These are phyloP conservation scores for Circinella umbellata DNA, from an alignment of 371 early-diverging fungal species.

Conservation along the genomic window DNA sequence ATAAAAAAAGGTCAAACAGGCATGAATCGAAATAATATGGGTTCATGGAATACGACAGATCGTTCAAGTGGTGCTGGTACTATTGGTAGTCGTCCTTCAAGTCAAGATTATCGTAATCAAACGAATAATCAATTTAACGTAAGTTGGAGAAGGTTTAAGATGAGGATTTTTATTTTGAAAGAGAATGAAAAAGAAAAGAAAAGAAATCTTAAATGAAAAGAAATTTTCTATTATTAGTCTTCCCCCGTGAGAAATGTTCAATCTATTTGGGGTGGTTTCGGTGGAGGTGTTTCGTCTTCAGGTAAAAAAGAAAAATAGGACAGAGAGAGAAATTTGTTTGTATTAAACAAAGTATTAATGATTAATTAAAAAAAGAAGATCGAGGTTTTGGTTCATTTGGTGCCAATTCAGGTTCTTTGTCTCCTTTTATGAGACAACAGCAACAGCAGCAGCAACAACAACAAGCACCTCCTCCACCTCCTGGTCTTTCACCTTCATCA, in stretches of 20 bases:
- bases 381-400: slow-evolving; percentile 24
- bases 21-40: not conserved
- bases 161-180: too few relatives aligned
- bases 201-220: too few relatives aligned
- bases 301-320: slow-evolving; percentile 25
- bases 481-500: slow-evolving; percentile 30
- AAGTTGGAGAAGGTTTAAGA: too few relatives aligned
- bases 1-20: not conserved
- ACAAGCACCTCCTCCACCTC: slow-evolving; percentile 31
- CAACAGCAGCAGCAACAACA: slow-evolving; percentile 26
- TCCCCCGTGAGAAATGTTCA: slow-evolving; percentile 75
- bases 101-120: not conserved
- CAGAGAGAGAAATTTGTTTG: too few relatives aligned
- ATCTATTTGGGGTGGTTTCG: slow-evolving; percentile 54
- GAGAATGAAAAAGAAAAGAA: too few relatives aligned
- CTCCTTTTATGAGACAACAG: slow-evolving; percentile 17
- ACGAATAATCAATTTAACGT: slow-evolving; percentile 9
- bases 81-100: slow-evolving; percentile 16
- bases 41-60: slow-evolving; percentile 5
- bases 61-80: slow-evolving; percentile 4
- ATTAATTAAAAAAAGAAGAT: slow-evolving; percentile 16
- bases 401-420: slow-evolving; percentile 14
- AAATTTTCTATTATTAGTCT: slow-evolving; percentile 34
- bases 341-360: too few relatives aligned
- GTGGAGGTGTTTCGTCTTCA: slow-evolving; percentile 27